Percentiles rank a stretch among this genome's conserved stretches.
phyloP scores from a whole-genome alignment of 768 basidiomycete genomes.

The Wakefieldia striispora region DNA sequence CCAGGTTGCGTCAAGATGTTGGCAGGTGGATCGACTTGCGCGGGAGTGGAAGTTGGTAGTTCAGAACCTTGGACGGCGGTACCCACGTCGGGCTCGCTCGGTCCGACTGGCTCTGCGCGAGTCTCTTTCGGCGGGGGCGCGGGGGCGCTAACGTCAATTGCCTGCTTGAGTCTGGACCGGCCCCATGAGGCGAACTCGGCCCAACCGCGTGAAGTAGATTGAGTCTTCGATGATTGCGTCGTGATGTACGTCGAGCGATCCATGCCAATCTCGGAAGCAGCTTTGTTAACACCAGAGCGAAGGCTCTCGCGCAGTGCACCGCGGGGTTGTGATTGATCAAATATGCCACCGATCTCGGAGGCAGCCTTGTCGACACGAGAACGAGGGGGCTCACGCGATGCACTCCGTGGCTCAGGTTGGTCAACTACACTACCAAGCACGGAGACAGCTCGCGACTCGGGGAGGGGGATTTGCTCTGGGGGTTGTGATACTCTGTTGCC shows the following conservation, averaged over 20 bases:
- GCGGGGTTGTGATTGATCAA: too few species aligned
- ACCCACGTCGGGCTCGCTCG: constrained; percentile 6
- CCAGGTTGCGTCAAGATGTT: constrained; percentile 11
- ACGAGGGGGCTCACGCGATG: too few species aligned
- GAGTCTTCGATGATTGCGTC: background rate
- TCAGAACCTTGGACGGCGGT: constrained; percentile 7
- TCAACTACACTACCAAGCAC: constrained; percentile 10
- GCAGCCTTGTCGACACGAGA: too few species aligned
- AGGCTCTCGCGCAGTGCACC: too few species aligned
- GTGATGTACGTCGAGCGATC: constrained; percentile 4
- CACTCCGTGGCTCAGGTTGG: too few species aligned
- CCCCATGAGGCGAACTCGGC: background rate
- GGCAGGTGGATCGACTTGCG: constrained; percentile 23
- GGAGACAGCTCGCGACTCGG: constrained; percentile 31
- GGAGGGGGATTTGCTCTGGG: constrained; percentile 24
- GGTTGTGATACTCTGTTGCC: constrained; percentile 1
- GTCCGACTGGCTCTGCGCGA: background rate
- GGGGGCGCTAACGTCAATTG: background rate
- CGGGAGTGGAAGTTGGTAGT: constrained; percentile 16
- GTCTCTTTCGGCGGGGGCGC: constrained; percentile 7
- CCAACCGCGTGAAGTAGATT: constrained; percentile 7
- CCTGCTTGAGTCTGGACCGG: constrained; percentile 2
- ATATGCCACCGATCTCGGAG: too few species aligned
- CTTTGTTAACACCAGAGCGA: constrained; percentile 15
- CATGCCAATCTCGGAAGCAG: constrained; percentile 24